phyloP scores from a whole-genome alignment of 2,329 filamentous ascomycete genomes.

The Phoma sp. region DNA sequence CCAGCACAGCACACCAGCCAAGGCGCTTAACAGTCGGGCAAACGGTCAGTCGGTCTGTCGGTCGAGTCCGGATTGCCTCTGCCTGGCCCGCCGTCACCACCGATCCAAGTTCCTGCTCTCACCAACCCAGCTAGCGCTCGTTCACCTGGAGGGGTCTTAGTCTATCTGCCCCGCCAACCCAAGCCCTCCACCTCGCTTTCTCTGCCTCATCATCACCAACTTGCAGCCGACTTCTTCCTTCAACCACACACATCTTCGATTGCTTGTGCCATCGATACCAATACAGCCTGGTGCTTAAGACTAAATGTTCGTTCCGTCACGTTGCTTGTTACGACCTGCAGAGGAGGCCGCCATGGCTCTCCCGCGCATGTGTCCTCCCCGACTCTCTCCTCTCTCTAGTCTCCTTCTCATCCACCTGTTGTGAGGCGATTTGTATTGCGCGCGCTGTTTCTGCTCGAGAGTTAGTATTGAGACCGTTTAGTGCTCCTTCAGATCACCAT shows the following conservation, averaged over 20 bases:
- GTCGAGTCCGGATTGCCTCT: neutral
- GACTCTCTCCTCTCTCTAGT: conserved; percentile 23
- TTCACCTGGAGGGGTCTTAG: conserved; percentile 40
- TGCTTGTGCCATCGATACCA: conserved; percentile 33
- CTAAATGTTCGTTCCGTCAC: conserved; percentile 51
- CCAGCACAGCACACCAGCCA: neutral
- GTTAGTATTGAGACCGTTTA: conserved; percentile 50
- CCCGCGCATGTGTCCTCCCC: conserved; percentile 30
- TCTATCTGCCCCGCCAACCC: conserved; percentile 41
- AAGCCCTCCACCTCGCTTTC: conserved; percentile 32
- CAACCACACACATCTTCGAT: conserved; percentile 25
- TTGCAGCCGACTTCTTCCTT: conserved; percentile 23
- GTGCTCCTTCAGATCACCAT: conserved; percentile 60
- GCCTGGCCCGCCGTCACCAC: conserved; percentile 5
- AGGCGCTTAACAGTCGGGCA: conserved; percentile 5
- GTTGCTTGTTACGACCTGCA: conserved; percentile 41
- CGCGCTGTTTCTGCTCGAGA: conserved; percentile 37
- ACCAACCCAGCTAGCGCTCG: conserved; percentile 40
- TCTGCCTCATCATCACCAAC: conserved; percentile 28
- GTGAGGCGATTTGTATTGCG: conserved; percentile 39
- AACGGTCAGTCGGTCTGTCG: neutral
- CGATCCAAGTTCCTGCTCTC: conserved; percentile 11
- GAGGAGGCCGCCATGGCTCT: conserved; percentile 39
- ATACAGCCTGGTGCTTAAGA: conserved; percentile 39
- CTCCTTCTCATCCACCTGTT: conserved; percentile 28